Base-by-base conservation (phyloP, 208 protist genomes). In the Acanthamoeba healyi region DNA sequence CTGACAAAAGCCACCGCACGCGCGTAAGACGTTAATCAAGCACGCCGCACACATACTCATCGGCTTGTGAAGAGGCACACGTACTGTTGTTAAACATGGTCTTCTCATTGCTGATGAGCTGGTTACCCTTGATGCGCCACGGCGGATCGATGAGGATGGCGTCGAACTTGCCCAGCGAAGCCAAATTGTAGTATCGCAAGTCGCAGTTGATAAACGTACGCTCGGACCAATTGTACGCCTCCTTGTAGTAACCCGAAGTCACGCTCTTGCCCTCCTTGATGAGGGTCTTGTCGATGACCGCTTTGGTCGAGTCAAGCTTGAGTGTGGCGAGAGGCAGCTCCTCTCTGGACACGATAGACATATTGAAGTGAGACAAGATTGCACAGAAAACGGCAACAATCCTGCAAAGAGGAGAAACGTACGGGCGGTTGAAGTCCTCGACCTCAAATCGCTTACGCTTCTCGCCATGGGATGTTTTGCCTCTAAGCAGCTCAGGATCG, bases 111-210 rank as follows among this genome's bases (percentile, higher is more conserved):
- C 24, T 67, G 34, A 54, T 79, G 29, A 74, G 32, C 44, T 95
- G 89, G 74, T 88, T 94, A 38, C 87, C 95, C 44, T 72, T 56
- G 54, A 95, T 94, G 4, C 91, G 88, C 95, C 95, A 96, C 36
- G 95, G 95, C 29, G 95, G 95, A 65, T 96, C 95, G 42, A 96
- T 95, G 14, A 95, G n/a, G 14, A 96, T 84, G 1, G 96, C 93
- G 51, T 96, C 95, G 87, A 96, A 96, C 74, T 95, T 95, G 61
- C 95, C 95, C 40, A 94, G 89, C 1, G 79, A 56, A 24, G 61
- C 54, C 17, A 96, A 49, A 58, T 95, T 90, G 82, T 90, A 90
- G 34, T 90, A 90, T 24, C 82, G 82, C 51, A 90, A 24, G 58
- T 90, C 82, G 56, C 82, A 90, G 36, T 90, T 90, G 82, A 90